phyloP scores from a whole-genome alignment of 2,329 filamentous ascomycete species.

The Diplodia sapinea region DNA sequence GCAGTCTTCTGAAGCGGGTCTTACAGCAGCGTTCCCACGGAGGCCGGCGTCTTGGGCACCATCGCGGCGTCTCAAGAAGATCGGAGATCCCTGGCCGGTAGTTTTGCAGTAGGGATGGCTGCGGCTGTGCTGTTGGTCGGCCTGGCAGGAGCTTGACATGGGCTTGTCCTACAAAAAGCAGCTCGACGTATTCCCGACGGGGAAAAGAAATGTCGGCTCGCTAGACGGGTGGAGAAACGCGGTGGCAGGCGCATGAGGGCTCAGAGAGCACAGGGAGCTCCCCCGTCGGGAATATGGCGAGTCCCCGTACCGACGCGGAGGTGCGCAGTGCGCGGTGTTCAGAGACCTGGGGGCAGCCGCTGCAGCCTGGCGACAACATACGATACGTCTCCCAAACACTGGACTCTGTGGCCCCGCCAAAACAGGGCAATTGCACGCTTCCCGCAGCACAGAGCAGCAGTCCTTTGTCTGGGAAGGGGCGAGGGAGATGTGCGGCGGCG shows the following conservation, averaged over 20 bases:
- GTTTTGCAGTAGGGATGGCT: conserved; percentile 17
- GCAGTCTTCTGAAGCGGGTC: conserved; percentile 28
- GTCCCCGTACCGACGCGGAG: conserved; percentile 5
- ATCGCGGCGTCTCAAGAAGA: conserved; percentile 27
- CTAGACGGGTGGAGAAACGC: conserved; percentile 2
- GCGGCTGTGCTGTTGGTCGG: conserved; percentile 24
- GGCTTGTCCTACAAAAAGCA: conserved; percentile 29
- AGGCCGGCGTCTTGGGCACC: conserved; percentile 26
- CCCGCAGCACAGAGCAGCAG: background rate
- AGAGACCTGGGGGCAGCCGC: conserved; percentile 18
- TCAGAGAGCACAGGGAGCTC: conserved; percentile 19
- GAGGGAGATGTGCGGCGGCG: conserved; percentile 4
- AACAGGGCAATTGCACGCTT: conserved; percentile 12
- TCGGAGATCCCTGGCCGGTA: conserved; percentile 28
- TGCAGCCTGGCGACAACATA: conserved; percentile 19
- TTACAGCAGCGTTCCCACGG: conserved; percentile 29
- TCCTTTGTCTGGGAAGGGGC: background rate
- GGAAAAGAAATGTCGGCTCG: conserved; percentile 18
- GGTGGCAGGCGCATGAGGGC: conserved; percentile 21
- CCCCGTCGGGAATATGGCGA: conserved; percentile 15
- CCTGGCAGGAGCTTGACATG: conserved; percentile 17
- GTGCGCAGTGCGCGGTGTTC: conserved; percentile 11
- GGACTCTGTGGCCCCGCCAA: background rate
- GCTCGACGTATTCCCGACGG: background rate
- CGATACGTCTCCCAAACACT: conserved; percentile 8